phyloP scores from a whole-genome alignment of 2,329 filamentous ascomycete genomes.

The Aspergillus sp. region DNA sequence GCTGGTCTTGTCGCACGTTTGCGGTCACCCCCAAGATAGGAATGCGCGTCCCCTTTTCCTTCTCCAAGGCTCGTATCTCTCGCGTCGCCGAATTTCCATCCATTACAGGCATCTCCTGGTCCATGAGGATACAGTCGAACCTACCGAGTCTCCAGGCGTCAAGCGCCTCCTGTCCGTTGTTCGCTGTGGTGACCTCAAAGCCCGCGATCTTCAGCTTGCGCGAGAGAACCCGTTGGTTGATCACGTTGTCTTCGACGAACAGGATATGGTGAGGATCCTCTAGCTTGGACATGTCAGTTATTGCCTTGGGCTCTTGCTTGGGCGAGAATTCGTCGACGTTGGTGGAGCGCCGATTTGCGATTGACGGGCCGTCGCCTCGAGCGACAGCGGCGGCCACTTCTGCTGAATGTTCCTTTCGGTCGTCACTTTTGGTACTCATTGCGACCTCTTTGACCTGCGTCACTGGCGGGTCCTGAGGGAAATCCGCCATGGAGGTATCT shows the following conservation, averaged over 20 bases:
- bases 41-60: conserved; percentile 34
- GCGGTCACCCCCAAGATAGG: conserved; percentile 56
- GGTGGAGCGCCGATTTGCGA: not conserved
- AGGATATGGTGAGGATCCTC: conserved; percentile 26
- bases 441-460: conserved; percentile 11
- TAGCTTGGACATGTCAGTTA: not conserved
- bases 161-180: conserved; percentile 45
- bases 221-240: conserved; percentile 42
- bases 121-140: conserved; percentile 72
- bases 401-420: conserved; percentile 10
- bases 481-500: conserved; percentile 12
- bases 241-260: conserved; percentile 46
- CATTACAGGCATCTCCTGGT: conserved; percentile 82
- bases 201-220: conserved; percentile 38
- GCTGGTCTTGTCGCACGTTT: conserved; percentile 73
- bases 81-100: conserved; percentile 73
- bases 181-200: conserved; percentile 35
- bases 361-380: not conserved
- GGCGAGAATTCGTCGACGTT: not conserved
- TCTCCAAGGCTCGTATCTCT: conserved; percentile 67
- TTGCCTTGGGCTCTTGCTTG: not conserved
- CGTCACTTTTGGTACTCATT: conserved; percentile 6
- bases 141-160: conserved; percentile 33
- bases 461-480: conserved; percentile 16
- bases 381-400: not conserved